These are phyloP conservation scores for Skeletonema grethae DNA, from an alignment of 108 stramenopile genomes.

Conservation along the genomic window DNA sequence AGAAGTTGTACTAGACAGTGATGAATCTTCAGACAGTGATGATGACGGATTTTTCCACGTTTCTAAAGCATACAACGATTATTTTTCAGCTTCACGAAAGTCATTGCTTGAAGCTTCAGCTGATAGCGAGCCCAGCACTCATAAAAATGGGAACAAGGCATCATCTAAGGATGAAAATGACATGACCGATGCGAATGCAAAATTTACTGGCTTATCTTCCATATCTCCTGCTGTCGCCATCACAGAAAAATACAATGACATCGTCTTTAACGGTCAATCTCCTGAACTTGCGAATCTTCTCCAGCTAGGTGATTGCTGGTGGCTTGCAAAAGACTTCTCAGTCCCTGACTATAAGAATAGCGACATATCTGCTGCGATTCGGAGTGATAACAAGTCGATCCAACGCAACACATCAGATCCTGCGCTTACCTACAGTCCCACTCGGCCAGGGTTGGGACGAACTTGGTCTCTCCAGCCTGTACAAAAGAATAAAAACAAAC, in stretches of 20 bases:
- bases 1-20: slow-evolving; percentile 28
- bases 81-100: slow-evolving; percentile 33
- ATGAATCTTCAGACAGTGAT: slow-evolving; percentile 38
- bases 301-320: slow-evolving; percentile 45
- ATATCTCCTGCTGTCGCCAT: slow-evolving; percentile 70
- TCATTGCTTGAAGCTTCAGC: slow-evolving; percentile 1
- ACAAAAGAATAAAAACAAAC: slow-evolving; percentile 4
- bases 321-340: slow-evolving; percentile 31
- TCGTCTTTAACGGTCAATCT: slow-evolving; percentile 56
- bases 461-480: not conserved
- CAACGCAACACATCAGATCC: not conserved
- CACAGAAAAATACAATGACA: slow-evolving; percentile 35
- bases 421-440: slow-evolving; percentile 1
- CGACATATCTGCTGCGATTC: slow-evolving; percentile 9
- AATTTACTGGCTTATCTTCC: slow-evolving; percentile 60
- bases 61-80: slow-evolving; percentile 23
- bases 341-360: slow-evolving; percentile 8
- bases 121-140: not conserved
- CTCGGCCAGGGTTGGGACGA: not conserved
- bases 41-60: slow-evolving; percentile 47
- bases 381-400: not conserved
- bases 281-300: slow-evolving; percentile 55
- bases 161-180: not conserved
- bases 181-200: not conserved
- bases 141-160: not conserved